Evolutionary conservation across 2,329 filamentous ascomycete genomes (phyloP), one percentile per base, ranked within the genome.

Genomic region (Aspergillus costaricaensis): DNA sequence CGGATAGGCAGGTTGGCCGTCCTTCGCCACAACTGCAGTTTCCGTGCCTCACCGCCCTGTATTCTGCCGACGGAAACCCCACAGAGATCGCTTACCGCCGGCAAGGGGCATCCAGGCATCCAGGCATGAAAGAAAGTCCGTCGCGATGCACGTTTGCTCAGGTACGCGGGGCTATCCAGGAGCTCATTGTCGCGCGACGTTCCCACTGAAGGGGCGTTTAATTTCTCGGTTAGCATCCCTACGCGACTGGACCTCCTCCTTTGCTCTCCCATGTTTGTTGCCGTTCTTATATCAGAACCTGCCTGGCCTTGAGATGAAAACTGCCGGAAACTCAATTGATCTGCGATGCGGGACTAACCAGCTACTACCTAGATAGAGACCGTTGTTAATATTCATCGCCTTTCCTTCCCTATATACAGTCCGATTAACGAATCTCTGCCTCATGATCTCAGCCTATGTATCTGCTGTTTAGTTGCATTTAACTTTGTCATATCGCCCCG

Each of bases 1-100:
- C 60, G 60, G 70, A 74, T 72, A 72, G 73, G 74, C 65, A 76
- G 59, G 59, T 73, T 59, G 60, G 55, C 67, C 72, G 72, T 62
- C 55, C 53, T 62, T 68, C 69, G 67, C 68, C 67, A 70, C 64
- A 68, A 60, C 57, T 71, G 58, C 68, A 65, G 27, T 30, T 58
- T 47, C 49, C 68, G 61, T 56, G 52, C 39, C 55, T 66, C 59
- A 72, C 70, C 70, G 70, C 72, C 67, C 17, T 1, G 9, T 5
- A 67, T 72, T 71, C 65, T 73, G 71, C 66, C 68, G 64, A 59
- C 15, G 23, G 14, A 58, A 58, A 58, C 68, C 69, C 72, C 70
- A 70, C 71, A 25, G 38, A 69, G 65, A 69, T 21, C 41, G 21
- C 41, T 36, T 21, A 44, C 41, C 41, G 41, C 41, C 41, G 62